Percentiles rank a stretch among this genome's conserved stretches.
Conservation (phyloP, 352 stramenopile species). For the Pythium graminicola region DNA sequence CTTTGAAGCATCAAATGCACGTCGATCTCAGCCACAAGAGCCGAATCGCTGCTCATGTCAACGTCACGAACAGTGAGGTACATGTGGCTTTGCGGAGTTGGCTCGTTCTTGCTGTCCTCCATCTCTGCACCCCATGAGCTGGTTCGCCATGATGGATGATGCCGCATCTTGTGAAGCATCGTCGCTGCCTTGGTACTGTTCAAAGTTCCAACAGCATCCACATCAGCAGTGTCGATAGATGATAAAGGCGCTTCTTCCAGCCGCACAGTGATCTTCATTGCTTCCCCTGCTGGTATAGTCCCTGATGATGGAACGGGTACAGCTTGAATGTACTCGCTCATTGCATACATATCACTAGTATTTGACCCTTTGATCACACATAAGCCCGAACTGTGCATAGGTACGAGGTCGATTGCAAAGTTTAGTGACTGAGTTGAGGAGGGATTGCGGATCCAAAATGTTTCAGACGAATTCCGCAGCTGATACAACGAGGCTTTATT, state of each 20-base stretch:
- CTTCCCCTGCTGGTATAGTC: constrained; percentile 61
- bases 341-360: constrained; percentile 56
- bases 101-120: constrained; percentile 32
- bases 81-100: constrained; percentile 59
- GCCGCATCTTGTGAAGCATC: constrained; percentile 64
- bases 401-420: constrained; percentile 60
- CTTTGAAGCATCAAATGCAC: constrained; percentile 61
- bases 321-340: constrained; percentile 74
- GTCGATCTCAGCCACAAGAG: constrained; percentile 54
- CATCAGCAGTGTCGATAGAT: constrained; percentile 15
- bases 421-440: constrained; percentile 58
- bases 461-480: constrained; percentile 60
- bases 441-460: constrained; percentile 78
- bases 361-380: constrained; percentile 57
- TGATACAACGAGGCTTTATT: constrained; percentile 42
- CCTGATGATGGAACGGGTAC: constrained; percentile 63
- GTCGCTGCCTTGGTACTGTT: constrained; percentile 13
- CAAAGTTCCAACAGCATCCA: constrained; percentile 1
- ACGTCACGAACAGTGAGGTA: constrained; percentile 66
- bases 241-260: constrained; percentile 54
- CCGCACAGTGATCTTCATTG: constrained; percentile 70
- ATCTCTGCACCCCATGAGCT: constrained; percentile 75
- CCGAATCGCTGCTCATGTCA: constrained; percentile 45
- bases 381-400: constrained; percentile 57
- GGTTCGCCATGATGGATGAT: constrained; percentile 74